Evolutionary conservation across 176 grass and related monocot genomes (phyloP), one percentile per base, ranked within the genome.

Genomic region (Cenchrus americanus): DNA sequence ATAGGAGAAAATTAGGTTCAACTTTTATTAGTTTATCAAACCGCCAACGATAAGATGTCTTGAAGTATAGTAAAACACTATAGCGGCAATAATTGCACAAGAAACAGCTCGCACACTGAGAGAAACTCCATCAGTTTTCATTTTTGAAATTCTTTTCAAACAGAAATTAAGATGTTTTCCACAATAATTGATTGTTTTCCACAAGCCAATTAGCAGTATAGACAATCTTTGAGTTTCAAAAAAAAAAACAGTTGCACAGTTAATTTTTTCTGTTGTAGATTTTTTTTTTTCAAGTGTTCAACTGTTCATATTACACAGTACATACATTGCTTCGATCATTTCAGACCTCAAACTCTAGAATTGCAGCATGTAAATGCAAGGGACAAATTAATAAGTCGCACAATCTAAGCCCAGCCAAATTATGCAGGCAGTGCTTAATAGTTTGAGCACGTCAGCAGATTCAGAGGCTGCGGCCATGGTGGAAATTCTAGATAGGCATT

Each of bases 11-110:
- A 0, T 76, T 63, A 71, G 60, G 54, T 10, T 64, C 10, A 42
- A 32, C 10, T 62, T 62, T 24, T 57, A 1, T 15, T 71, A 70
- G 21, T 54, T 80, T 71, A 42, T 62, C 17, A 24, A 82, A 77
- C 69, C 21, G 41, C n/a, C 14, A 72, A 26, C n/a, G n/a, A 18
- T 0, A 64, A 43, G n/a, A 73, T 11, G 0, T 0, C 12, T 53
- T 66, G 9, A 76, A 42, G 19, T 8, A 42, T 42, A 58, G 51
- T 22, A 22, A 40, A 41, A 14, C 24, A 14, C 53, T 22, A 21
- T 41, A 22, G 23, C 53, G 37, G 11, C 32, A 7, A 14, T 40
- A 53, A 11, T 43, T 44, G 22, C 5, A 61, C 7, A 4, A 57
- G 7, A 26, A 44, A 26, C 34, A 26, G 50, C 4, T 57, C 65